Percentiles rank a stretch among this genome's conserved stretches.
Evolutionary conservation across 78 protist genomes (phyloP).

Genomic region (Polysphondylium violaceum): DNA sequence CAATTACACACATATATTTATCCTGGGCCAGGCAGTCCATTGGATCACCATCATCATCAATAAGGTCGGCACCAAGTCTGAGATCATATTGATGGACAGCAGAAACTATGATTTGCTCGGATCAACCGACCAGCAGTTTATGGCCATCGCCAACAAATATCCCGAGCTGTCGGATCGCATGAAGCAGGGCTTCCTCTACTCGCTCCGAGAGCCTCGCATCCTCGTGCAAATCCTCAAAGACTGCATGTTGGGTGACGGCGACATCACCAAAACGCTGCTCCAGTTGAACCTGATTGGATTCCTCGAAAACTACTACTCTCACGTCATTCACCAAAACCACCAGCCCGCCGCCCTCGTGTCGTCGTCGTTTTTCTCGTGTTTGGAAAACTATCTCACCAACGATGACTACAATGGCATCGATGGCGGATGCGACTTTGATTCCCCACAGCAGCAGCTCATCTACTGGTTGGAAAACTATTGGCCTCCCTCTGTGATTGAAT

Average conservation of each 20-base stretch:
- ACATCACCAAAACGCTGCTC: conserved; percentile 19
- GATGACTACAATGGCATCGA: not conserved
- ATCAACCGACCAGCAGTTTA: conserved; percentile 30
- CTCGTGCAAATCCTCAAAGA: conserved; percentile 47
- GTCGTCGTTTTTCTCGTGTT: too few relatives aligned
- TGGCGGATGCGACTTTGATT: too few relatives aligned
- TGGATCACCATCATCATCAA: conserved; percentile 66
- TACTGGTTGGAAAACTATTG: conserved; percentile 63
- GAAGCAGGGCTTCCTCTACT: conserved; percentile 24
- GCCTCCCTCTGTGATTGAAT: conserved; percentile 72
- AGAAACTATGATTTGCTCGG: conserved; percentile 47
- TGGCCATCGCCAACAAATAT: conserved; percentile 12
- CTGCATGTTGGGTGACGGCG: conserved; percentile 56
- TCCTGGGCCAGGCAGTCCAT: conserved; percentile 66
- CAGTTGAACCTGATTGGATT: conserved; percentile 52
- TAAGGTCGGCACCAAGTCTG: conserved; percentile 11
- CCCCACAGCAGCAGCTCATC: conserved; percentile 34
- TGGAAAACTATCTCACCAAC: too few relatives aligned
- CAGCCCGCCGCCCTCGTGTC: too few relatives aligned
- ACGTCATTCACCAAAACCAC: conserved; percentile 7
- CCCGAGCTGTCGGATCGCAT: conserved; percentile 54
- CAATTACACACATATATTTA: conserved; percentile 51
- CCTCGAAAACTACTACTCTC: conserved; percentile 42
- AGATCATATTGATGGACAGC: conserved; percentile 38
- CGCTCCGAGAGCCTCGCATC: conserved; percentile 37